Evolutionary conservation across 1,139 yeast species (phyloP).

Genomic region (Nakaseomyces kungkrabaensis): DNA sequence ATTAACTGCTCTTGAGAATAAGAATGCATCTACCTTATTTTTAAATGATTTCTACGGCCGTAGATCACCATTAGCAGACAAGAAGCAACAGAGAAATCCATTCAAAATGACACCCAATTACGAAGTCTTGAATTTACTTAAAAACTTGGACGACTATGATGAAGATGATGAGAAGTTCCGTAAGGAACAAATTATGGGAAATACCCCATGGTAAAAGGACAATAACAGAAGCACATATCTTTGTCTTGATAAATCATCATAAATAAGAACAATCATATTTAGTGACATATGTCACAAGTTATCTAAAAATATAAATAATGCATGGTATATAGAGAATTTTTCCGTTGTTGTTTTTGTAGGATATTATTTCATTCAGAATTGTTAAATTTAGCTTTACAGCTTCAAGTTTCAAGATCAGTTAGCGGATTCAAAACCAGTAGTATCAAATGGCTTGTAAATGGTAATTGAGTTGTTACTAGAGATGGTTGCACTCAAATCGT

Average conservation of each 20-base stretch:
- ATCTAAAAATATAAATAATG: not conserved
- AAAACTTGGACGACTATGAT: not conserved
- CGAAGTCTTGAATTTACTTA: not conserved
- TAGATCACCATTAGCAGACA: conserved; percentile 20
- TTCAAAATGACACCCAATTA: conserved; percentile 36
- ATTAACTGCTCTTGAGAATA: conserved; percentile 39
- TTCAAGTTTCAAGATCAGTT: not conserved
- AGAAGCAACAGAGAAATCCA: conserved; percentile 45
- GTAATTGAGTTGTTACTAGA: conserved; percentile 21
- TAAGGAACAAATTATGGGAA: not conserved
- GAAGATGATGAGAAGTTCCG: conserved; percentile 1
- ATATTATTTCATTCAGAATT: not conserved
- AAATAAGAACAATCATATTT: not conserved
- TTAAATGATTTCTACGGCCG: conserved; percentile 54
- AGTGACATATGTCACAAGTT: not conserved
- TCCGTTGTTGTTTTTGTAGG: too few relatives aligned
- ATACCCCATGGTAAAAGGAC: not conserved
- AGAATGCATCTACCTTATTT: conserved; percentile 49
- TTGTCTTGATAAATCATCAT: not conserved
- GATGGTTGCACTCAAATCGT: conserved; percentile 22
- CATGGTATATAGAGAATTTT: not conserved
- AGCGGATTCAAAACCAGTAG: not conserved
- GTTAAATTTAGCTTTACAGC: not conserved
- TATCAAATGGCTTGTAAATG: conserved; percentile 21
- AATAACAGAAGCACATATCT: not conserved